Evolutionary conservation across 345 rosid genomes (phyloP).

Genomic region (Theobroma cacao): DNA sequence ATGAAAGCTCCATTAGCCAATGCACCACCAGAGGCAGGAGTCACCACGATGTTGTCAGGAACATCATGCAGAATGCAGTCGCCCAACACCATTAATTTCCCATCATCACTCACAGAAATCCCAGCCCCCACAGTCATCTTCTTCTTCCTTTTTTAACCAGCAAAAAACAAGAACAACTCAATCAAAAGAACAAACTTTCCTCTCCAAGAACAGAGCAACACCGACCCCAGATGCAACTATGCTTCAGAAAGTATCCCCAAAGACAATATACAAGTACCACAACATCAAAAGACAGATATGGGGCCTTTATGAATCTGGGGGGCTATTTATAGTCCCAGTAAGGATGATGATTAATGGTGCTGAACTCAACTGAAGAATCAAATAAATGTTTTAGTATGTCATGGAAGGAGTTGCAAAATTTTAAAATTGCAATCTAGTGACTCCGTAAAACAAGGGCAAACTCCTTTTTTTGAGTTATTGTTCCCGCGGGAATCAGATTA

Average conservation of each 20-base stretch:
- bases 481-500: background rate
- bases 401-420: background rate
- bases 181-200: background rate
- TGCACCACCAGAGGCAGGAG: conserved; percentile 36
- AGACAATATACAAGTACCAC: background rate
- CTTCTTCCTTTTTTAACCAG: conserved; percentile 1
- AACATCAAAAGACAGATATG: background rate
- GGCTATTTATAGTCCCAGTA: conserved; percentile 14
- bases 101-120: conserved; percentile 40
- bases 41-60: conserved; percentile 38
- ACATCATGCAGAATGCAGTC: conserved; percentile 39
- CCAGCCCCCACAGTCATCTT: conserved; percentile 63
- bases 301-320: background rate
- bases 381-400: background rate
- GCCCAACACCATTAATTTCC: conserved; percentile 50
- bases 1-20: conserved; percentile 53
- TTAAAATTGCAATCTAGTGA: conserved; percentile 26
- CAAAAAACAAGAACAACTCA: background rate
- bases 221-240: background rate
- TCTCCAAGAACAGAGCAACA: background rate
- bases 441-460: background rate
- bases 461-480: background rate
- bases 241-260: background rate
- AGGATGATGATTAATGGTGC: too few relatives aligned
- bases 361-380: background rate